phyloP scores from a whole-genome alignment of 345 rosid species.

The Aurinia saxatilis region DNA sequence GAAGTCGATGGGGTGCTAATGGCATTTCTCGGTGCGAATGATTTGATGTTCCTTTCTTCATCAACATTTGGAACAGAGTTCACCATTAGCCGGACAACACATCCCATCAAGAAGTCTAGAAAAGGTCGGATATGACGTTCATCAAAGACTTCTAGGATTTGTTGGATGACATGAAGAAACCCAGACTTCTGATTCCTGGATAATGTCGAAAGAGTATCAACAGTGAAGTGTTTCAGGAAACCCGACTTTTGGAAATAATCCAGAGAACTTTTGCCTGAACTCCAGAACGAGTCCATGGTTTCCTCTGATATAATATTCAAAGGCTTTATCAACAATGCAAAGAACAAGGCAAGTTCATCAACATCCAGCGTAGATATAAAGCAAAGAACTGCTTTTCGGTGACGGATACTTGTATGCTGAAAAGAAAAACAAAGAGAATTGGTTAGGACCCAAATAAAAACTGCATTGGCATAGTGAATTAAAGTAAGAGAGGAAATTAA shows the following conservation, averaged over 20 bases:
- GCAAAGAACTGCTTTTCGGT: constrained; percentile 74
- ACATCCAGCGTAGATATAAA: constrained; percentile 70
- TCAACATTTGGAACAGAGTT: constrained; percentile 44
- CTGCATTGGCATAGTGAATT: not conserved
- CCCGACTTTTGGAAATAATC: constrained; percentile 40
- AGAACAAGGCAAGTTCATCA: constrained; percentile 68
- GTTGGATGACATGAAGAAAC: constrained; percentile 80
- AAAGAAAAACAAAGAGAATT: constrained; percentile 18
- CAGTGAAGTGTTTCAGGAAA: constrained; percentile 48
- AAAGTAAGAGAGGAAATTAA: constrained; percentile 2
- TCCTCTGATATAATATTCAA: constrained; percentile 46
- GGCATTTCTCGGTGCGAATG: constrained; percentile 25
- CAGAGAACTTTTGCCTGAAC: constrained; percentile 28
- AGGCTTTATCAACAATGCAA: constrained; percentile 73
- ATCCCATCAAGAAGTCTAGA: constrained; percentile 76
- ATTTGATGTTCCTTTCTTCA: constrained; percentile 29
- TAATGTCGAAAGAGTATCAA: constrained; percentile 45
- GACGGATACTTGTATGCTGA: constrained; percentile 70
- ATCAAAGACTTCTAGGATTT: constrained; percentile 69
- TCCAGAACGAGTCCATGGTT: constrained; percentile 44
- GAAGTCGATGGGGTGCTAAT: constrained; percentile 15
- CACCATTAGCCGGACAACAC: constrained; percentile 62
- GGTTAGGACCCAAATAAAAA: constrained; percentile 9
- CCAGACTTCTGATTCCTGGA: constrained; percentile 75
- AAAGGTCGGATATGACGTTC: constrained; percentile 62